Base-by-base conservation (phyloP, 192 early-diverging fungal genomes). In the Podila horticola region DNA sequence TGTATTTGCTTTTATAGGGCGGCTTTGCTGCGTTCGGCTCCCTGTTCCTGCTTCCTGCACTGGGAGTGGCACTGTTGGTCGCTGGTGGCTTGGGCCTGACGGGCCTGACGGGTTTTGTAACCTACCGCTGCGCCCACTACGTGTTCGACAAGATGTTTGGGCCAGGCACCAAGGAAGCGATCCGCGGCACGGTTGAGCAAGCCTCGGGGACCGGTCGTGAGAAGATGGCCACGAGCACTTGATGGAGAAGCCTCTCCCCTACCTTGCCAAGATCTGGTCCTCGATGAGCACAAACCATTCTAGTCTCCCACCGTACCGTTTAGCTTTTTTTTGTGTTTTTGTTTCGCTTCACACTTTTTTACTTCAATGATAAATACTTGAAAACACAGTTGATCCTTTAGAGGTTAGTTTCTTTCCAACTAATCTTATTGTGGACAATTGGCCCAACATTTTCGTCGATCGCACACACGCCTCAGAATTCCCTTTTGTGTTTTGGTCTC, bases 11-110 rank as follows among this genome's bases (percentile, higher is more conserved):
- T 30, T 36, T 19, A 9, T 79, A 77, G 74, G 74, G 74, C 20
- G 77, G 77, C 1, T 73, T 72, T 41, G 65, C 67, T 3, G 58
- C 67, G 33, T 69, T 81, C 45, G 77, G 55, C 12, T 73, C 71
- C 24, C 26, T 62, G 7, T 73, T 81, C 63, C 50, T 81, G 50
- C 24, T 81, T 41, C 77, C 77, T 28, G 71, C 67, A 0, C 22
- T 81, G 55, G 71, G 71, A 0, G 52, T 81, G 12, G 66, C 62
- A 31, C 57, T 72, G 2, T 19, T 81, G 34, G 49, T 81, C 3
- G 30, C 71, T 7, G n/a, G 62, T 31, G 77, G 60, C 1, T 64
- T 72, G 48, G 70, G 64, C 29, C 28, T 62, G 50, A 57, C 57
- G 9, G 66, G 51, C 41, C 28, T 45, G 59, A 64, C 66, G 2